phyloP scores from a whole-genome alignment of 1,284 basidiomycete genomes.

The Moesziomyces globuligerus region DNA sequence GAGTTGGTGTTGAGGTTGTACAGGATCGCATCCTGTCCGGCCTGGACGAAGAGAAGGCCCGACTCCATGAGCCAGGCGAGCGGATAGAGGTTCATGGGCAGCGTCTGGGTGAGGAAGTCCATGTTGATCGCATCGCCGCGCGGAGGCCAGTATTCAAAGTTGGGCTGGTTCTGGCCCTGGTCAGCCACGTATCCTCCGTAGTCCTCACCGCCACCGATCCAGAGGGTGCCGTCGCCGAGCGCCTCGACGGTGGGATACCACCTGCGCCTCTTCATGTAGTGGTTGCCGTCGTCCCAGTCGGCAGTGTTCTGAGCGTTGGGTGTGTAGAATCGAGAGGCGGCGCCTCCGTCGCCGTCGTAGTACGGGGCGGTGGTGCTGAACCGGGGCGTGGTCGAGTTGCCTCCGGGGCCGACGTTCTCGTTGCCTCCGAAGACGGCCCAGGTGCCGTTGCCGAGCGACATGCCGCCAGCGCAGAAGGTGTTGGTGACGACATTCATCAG shows the following conservation, averaged over 20 bases:
- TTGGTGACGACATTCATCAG: constrained; percentile 65
- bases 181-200: constrained; percentile 42
- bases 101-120: constrained; percentile 35
- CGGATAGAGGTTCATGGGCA: constrained; percentile 58
- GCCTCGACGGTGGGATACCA: constrained; percentile 50
- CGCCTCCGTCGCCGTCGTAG: constrained; percentile 42
- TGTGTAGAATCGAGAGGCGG: constrained; percentile 40
- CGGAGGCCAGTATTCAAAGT: constrained; percentile 45
- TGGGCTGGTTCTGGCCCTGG: constrained; percentile 38
- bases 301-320: constrained; percentile 16
- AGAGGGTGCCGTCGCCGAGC: constrained; percentile 40
- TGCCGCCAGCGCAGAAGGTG: constrained; percentile 67
- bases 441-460: constrained; percentile 63
- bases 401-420: constrained; percentile 60
- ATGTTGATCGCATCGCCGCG: constrained; percentile 34
- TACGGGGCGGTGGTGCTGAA: constrained; percentile 31
- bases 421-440: constrained; percentile 66
- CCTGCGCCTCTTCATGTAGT: constrained; percentile 32
- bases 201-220: constrained; percentile 35
- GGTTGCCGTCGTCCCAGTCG: constrained; percentile 35
- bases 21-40: constrained; percentile 41
- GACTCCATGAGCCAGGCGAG: constrained; percentile 56
- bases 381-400: constrained; percentile 35
- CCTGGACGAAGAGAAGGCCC: constrained; percentile 57
- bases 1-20: constrained; percentile 31